A percentile compares a stretch with the other conserved stretches of the same genome.
phyloP scores from a whole-genome alignment of 2,329 filamentous ascomycete species.

The Calonectria multiphialidica region DNA sequence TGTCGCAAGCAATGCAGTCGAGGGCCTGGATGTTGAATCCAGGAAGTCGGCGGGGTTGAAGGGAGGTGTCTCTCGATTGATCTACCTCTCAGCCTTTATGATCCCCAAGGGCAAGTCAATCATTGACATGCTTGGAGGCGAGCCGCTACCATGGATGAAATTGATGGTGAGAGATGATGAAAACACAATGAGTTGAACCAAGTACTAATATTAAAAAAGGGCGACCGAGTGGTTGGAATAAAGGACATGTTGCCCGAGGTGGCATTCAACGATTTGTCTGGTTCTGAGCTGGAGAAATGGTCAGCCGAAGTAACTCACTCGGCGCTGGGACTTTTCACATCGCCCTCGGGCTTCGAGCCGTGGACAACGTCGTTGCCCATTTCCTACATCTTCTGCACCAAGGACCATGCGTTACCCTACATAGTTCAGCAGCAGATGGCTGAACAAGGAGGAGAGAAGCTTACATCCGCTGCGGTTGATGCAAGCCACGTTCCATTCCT shows the following conservation, averaged over 20 bases:
- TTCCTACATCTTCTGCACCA: neutral
- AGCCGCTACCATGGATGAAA: conserved; percentile 5
- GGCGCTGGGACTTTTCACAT: neutral
- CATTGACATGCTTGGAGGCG: conserved; percentile 3
- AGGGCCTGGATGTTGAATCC: neutral
- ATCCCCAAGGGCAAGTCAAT: conserved; percentile 3
- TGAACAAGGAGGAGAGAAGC: neutral
- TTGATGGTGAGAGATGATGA: neutral
- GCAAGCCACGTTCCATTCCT: conserved; percentile 5
- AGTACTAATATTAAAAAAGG: neutral
- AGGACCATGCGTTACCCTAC: conserved; percentile 1
- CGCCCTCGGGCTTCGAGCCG: conserved; percentile 5
- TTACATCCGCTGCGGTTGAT: neutral
- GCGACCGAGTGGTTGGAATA: neutral
- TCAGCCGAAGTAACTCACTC: conserved; percentile 1
- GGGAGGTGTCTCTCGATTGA: neutral
- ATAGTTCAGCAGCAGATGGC: conserved; percentile 4
- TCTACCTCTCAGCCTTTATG: conserved; percentile 10
- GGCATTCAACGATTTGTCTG: neutral
- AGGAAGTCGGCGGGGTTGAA: neutral
- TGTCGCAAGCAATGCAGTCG: conserved; percentile 5
- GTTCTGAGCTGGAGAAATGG: neutral
- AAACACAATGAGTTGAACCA: neutral
- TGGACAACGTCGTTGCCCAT: neutral
- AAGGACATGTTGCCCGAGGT: neutral